Base-by-base conservation (phyloP, 169 alveolate genomes). In the Blepharisma undulans region DNA sequence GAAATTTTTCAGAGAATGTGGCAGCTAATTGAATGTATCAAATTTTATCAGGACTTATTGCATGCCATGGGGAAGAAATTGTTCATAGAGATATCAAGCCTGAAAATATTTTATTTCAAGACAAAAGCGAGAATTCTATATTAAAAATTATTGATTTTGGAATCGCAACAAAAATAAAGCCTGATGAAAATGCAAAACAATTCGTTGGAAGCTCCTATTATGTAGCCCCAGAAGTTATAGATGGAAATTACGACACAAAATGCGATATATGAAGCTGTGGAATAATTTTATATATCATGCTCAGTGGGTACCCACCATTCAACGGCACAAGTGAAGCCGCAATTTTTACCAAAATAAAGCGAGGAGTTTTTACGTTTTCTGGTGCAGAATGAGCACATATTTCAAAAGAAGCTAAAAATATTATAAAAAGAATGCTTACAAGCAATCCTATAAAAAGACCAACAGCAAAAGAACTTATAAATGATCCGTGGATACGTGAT, bases 71-170 rank as follows among this genome's bases (percentile, higher is more conserved):
- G 60, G 78, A 85, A 27, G 93, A 90, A 5, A 92, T 96, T 16
- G 97, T 94, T 1, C 98, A 96, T 84, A 86, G 98, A 48, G 98
- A 96, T 92, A 81, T 96, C 90, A 96, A 96, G 25, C 98, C 97
- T 14, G 98, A 96, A 92, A 96, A 96, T 92, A 92, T 96, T 84
- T 84, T 96, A 59, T 91, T 95, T 80, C 94, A 93, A 85, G 95
- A 89, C n/a, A 48, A 82, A 30, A 29, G 16, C 12, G 89, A 84
- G 10, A 22, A 10, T 22, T 32, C 89, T 25, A 29, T 36, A 48
- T 36, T 92, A 19, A 92, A 92, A 92, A 60, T 92, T 30, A 98
- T 97, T 72, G 99, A 97, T 90, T 97, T 97, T 87, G 99, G 99
- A 33, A 94, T 97, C 98, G 14, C 96, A 90, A 25, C 94, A 89